These are phyloP conservation scores for Colletotrichum sp. DNA, from an alignment of 2,329 filamentous ascomycete genomes.

Conservation along the genomic window DNA sequence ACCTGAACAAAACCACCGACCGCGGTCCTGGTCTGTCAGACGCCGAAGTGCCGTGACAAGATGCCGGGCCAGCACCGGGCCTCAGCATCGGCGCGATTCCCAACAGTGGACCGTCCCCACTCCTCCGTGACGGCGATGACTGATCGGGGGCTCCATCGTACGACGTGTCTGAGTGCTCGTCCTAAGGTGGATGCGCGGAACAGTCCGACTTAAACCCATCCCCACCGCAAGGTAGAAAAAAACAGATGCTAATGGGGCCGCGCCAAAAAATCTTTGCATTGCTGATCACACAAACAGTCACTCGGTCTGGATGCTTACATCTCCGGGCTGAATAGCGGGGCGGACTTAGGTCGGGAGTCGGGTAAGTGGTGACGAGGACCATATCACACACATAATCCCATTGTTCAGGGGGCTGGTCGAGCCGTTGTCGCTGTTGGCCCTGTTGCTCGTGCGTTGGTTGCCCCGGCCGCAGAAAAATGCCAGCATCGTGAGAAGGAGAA, in stretches of 20 bases:
- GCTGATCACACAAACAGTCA: not conserved
- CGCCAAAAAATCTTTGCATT: not conserved
- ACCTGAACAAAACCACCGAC: not conserved
- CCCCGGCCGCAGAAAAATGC: not conserved
- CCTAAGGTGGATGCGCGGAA: not conserved
- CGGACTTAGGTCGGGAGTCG: conserved; percentile 2
- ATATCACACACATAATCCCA: not conserved
- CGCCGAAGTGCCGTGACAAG: not conserved
- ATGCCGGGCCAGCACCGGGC: conserved; percentile 5
- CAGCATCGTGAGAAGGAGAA: not conserved
- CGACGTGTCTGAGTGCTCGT: not conserved
- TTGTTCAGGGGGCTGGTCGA: not conserved
- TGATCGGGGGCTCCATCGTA: conserved; percentile 13
- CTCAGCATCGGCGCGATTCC: not conserved
- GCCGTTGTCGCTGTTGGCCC: not conserved
- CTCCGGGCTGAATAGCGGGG: not conserved
- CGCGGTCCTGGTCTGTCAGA: not conserved
- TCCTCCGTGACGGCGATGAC: conserved; percentile 17
- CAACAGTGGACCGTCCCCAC: not conserved
- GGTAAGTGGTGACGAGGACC: not conserved
- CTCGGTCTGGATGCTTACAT: not conserved
- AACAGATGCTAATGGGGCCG: not conserved
- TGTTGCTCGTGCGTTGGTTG: not conserved
- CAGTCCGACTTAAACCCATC: not conserved
- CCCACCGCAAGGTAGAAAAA: not conserved